Base-by-base conservation (phyloP, 225 moss, liverwort and hornwort species). In the Asterella californica region DNA sequence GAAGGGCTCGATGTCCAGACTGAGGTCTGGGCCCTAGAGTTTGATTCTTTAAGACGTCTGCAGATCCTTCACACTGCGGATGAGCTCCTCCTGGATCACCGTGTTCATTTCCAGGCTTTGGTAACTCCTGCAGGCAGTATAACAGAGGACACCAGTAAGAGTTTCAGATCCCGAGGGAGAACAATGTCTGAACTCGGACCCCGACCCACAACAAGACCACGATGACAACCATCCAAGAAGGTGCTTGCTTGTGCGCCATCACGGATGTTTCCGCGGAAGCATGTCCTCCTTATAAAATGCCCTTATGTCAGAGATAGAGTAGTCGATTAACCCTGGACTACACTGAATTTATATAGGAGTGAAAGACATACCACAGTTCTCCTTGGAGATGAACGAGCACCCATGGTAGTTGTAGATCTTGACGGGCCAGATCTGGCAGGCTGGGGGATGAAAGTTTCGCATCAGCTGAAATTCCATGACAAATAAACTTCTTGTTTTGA, bases 381-480 rank as follows among this genome's bases (percentile, higher is more conserved):
- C 47, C 61, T 45, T 29, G 77, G 64, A 19, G 77, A 63, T 42
- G 77, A 62, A 22, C 42, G 15, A 14, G 79, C 67, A 8, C 52
- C 79, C 34, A 69, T 53, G 36, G 69, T 49, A 33, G 79, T 68
- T 33, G 68, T 79, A 6, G 79, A 69, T 38, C 27, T 54, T 9
- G 79, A 70, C 34, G 32, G 49, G 49, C 79, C 37, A 68, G 24
- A 25, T 79, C 50, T 33, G 52, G 67, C 3, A 79, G 22, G 55
- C 48, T 85, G 17, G 75, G 70, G 36, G 78, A 81, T n/a, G 84
- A 73, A 61, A 74, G 34, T 70, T 11, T 48, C 48, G 19, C 2
- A 45, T 79, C 76, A 6, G 75, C 67, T n/a, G 74, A 22, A 25
- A 63, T 70, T 37, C 63, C 68, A 3, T 15, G 50, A 29, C 25